Evolutionary conservation across 495 filamentous ascomycete genomes (phyloP), one percentile per base, ranked within the genome.

Genomic region (Neurospora discreta): DNA sequence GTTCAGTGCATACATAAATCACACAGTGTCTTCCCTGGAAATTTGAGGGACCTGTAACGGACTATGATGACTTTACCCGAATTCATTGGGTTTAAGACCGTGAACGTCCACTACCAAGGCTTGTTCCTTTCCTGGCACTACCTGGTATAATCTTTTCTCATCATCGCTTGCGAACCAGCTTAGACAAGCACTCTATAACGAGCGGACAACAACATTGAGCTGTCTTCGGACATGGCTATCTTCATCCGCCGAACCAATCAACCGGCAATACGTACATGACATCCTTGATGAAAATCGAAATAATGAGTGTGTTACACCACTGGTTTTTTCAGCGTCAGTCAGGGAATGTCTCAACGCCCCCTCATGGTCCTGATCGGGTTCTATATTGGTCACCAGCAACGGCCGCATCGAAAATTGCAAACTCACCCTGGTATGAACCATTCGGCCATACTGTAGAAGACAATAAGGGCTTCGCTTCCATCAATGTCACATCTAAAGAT

Each of bases 1-100:
- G 87, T 93, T 4, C 80, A 87, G 68, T 93, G 92, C 77, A 71
- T 93, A 6, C 83, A 85, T 74, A 73, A 72, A 1, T 78, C 83
- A 74, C 86, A 89, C 20, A 88, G 87, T 82, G 40, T 73, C 15
- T 71, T 76, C 41, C 60, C 72, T 7, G 52, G 30, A 13, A 60
- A n/a, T n/a, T 60, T 2, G 52, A 60, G 52, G 52, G 52, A 33
- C 23, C 52, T 16, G 13, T 60, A 26, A 26, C 23, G 11, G 52
- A 23, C 52, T 71, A 68, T 7, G 38, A 69, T 39, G 70, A 71
- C 30, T 71, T 71, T 16, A 23, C 36, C 4, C 15, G 18, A n/a
- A 18, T 71, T 33, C 70, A 71, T 67, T 15, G n/a, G n/a, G 30
- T 36, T 36, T 13, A 23, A 39, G n/a, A 71, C 70, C 15, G 42